These are phyloP conservation scores for Geotrichum aggregatum DNA, from an alignment of 1,139 yeast species.

Conservation along the genomic window DNA sequence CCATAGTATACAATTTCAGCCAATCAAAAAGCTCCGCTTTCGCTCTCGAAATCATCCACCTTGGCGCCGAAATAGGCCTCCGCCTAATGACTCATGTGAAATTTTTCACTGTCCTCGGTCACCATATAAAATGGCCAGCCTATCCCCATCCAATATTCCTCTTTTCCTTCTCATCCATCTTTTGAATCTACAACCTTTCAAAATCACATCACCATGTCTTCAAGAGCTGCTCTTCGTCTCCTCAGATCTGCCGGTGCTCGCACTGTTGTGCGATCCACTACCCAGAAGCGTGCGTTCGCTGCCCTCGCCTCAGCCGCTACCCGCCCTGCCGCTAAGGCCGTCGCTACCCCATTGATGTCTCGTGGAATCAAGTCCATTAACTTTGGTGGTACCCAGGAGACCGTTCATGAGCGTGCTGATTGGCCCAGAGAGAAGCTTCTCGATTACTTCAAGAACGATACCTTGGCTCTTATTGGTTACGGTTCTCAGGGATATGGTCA, in stretches of 20 bases:
- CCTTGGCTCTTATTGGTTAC: slow-evolving; percentile 95
- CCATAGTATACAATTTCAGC: background rate
- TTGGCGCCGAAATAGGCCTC: background rate
- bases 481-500: slow-evolving; percentile 99
- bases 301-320: slow-evolving; percentile 27
- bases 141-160: background rate
- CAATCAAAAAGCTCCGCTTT: background rate
- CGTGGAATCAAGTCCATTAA: slow-evolving; percentile 95
- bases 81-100: slow-evolving; percentile 6
- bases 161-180: background rate
- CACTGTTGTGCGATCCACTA: slow-evolving; percentile 32
- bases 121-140: background rate
- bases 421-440: slow-evolving; percentile 98
- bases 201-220: slow-evolving; percentile 27
- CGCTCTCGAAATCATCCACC: background rate
- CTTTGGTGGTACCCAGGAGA: slow-evolving; percentile 93
- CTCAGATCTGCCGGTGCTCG: slow-evolving; percentile 33
- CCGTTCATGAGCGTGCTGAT: slow-evolving; percentile 97
- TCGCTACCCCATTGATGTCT: slow-evolving; percentile 31
- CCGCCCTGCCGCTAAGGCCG: slow-evolving; percentile 22
- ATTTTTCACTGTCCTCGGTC: too few relatives aligned
- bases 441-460: slow-evolving; percentile 96
- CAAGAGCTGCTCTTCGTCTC: slow-evolving; percentile 34
- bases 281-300: slow-evolving; percentile 28
- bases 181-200: background rate